Evolutionary conservation across 768 basidiomycete genomes (phyloP).

Genomic region (Paxillus rubicundulus): DNA sequence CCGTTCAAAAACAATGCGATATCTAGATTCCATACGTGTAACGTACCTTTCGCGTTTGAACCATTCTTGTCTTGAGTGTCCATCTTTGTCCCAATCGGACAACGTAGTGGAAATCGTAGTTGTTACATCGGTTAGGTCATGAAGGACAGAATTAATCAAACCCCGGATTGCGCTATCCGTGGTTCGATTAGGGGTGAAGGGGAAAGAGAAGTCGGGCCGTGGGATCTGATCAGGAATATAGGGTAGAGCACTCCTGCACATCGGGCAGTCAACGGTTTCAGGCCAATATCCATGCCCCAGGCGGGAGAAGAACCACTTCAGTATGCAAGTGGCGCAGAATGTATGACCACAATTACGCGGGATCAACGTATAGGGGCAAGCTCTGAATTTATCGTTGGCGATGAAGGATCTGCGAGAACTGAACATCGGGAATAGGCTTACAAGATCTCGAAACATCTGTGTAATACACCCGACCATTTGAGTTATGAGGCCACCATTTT

Average conservation of each 20-base stretch:
- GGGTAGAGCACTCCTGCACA: conserved; percentile 56
- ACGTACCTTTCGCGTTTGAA: conserved; percentile 50
- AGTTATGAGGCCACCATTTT: conserved; percentile 6
- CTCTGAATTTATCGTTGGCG: conserved; percentile 26
- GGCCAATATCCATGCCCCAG: conserved; percentile 67
- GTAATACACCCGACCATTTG: conserved; percentile 8
- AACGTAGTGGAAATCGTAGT: conserved; percentile 34
- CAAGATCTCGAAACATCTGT: conserved; percentile 65
- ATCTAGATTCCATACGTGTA: conserved; percentile 21
- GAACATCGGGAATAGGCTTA: conserved; percentile 16
- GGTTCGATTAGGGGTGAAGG: conserved; percentile 62
- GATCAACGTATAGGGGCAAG: conserved; percentile 55
- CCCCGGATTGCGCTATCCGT: conserved; percentile 50
- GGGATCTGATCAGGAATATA: conserved; percentile 52
- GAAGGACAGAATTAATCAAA: conserved; percentile 50
- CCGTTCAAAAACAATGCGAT: conserved; percentile 7
- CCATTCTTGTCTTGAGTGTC: conserved; percentile 54
- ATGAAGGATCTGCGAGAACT: not conserved
- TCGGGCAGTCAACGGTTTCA: conserved; percentile 62
- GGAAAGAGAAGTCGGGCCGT: conserved; percentile 50
- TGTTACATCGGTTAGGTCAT: conserved; percentile 35
- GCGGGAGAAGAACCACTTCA: conserved; percentile 69
- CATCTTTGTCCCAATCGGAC: conserved; percentile 52
- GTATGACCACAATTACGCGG: conserved; percentile 63
- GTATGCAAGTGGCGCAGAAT: conserved; percentile 63